A percentile compares a stretch with the other conserved stretches of the same genome.
Conservation (phyloP, 1,139 yeast species). For the Lodderomyces margitis region DNA sequence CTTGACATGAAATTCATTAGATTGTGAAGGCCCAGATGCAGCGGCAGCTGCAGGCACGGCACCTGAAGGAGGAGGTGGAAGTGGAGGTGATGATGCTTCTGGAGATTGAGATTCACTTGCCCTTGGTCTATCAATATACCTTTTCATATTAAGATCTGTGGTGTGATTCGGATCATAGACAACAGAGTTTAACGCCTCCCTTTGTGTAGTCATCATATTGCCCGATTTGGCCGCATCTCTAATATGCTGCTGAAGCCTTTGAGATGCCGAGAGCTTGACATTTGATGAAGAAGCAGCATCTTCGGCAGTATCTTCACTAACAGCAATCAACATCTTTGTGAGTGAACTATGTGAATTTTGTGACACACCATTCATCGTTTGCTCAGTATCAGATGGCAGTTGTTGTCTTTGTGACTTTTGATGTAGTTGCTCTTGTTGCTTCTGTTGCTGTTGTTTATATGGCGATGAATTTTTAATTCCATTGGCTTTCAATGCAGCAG, state of each 20-base stretch:
- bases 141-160: slow-evolving; percentile 25
- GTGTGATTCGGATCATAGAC: slow-evolving; percentile 45
- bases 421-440: slow-evolving; percentile 2
- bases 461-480: slow-evolving; percentile 12
- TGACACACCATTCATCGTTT: background rate
- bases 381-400: background rate
- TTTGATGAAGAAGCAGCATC: slow-evolving; percentile 12
- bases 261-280: slow-evolving; percentile 34
- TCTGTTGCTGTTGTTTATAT: slow-evolving; percentile 5
- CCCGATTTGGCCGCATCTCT: slow-evolving; percentile 42
- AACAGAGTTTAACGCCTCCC: slow-evolving; percentile 35
- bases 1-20: slow-evolving; percentile 1
- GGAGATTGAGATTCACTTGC: background rate
- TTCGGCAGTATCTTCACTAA: slow-evolving; percentile 27
- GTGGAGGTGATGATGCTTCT: background rate
- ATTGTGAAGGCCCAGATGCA: slow-evolving; percentile 5
- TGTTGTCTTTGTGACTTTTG: slow-evolving; percentile 1
- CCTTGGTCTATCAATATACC: slow-evolving; percentile 17
- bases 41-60: background rate
- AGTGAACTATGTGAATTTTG: slow-evolving; percentile 10
- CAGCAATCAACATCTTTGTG: slow-evolving; percentile 19
- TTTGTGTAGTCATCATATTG: slow-evolving; percentile 38
- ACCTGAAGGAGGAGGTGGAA: slow-evolving; percentile 9
- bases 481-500: slow-evolving; percentile 28
- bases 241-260: slow-evolving; percentile 41